Base-by-base conservation (phyloP, 2,329 filamentous ascomycete genomes). In the Stagonosporopsis vannaccii region DNA sequence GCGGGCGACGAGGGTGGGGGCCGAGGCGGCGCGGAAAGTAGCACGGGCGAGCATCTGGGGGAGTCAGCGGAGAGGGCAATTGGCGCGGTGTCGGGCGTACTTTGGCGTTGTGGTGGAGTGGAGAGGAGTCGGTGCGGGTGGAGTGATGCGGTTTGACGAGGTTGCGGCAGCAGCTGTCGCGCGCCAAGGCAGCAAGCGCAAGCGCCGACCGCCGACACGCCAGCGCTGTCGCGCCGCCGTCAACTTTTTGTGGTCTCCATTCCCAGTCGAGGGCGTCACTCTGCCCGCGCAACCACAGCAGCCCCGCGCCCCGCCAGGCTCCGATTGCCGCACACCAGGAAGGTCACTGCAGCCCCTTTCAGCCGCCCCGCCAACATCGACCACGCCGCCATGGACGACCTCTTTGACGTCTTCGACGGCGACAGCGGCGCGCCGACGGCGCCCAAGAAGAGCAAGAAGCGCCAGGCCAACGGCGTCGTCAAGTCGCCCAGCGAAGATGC, bases 401-500 rank as follows among this genome's bases (percentile, higher is more conserved):
- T 79, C 20, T 80, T 80, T 64, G 77, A 78, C 59, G 77, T 79
- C 54, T 79, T 80, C 56, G 78, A 79, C 43, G 76, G 71, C 60
- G 70, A 66, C 32, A 61, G 65, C 25, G 51, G 60, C 40, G 39
- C 57, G n/a, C 63, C 62, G 42, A 43, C 59, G 23, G 60, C 59
- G 19, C 66, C 74, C 42, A 77, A 74, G 61, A 86, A 84, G 76
- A 90, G 81, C 79, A 95, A 92, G 80, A 97, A 97, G 84, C 86
- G 92, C 77, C 91, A 92, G 76, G 88, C 89, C 35, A 93, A 92
- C 74, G 91, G 92, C 59, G 85, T 86, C 57, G 86, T 92, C 63
- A 94, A 93, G 71, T 75, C 69, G 22, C 67, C 66, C 53, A 75
- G 77, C 45, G 75, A 67, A n/a, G 80, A 82, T 60, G 68, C 74